Evolutionary conservation across 352 stramenopile species (phyloP).

Genomic region (Aphanomyces astaci): DNA sequence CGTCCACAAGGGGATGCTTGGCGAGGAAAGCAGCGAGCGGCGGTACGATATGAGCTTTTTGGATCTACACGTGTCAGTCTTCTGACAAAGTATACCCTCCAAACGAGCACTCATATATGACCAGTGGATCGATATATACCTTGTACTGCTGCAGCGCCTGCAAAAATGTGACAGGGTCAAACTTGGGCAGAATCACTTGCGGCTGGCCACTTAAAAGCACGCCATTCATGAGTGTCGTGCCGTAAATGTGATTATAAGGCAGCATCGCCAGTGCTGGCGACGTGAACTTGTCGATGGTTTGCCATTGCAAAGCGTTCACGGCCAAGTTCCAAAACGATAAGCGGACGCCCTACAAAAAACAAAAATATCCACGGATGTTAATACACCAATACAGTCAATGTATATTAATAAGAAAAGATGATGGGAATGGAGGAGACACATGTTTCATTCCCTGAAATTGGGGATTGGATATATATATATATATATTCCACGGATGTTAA

Average conservation of each 20-base stretch:
- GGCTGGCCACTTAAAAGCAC: constrained; percentile 67
- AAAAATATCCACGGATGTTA: too few relatives aligned
- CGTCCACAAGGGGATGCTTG: constrained; percentile 60
- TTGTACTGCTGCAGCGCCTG: constrained; percentile 55
- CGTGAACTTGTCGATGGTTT: constrained; percentile 35
- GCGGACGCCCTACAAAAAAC: constrained; percentile 64
- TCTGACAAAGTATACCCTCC: not conserved
- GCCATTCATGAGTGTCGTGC: constrained; percentile 74
- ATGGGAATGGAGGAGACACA: too few relatives aligned
- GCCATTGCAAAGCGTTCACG: constrained; percentile 54
- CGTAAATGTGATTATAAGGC: constrained; percentile 96
- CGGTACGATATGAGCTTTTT: constrained; percentile 72
- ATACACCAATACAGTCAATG: too few relatives aligned
- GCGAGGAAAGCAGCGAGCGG: constrained; percentile 46
- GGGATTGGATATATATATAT: too few relatives aligned
- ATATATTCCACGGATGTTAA: too few relatives aligned
- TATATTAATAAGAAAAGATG: too few relatives aligned
- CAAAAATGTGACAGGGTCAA: constrained; percentile 86
- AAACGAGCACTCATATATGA: not conserved
- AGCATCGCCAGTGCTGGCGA: constrained; percentile 50
- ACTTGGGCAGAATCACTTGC: constrained; percentile 83
- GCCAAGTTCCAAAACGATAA: constrained; percentile 76
- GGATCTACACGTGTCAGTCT: not conserved
- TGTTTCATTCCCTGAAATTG: too few relatives aligned
- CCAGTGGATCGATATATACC: constrained; percentile 29